Evolutionary conservation across 2,329 filamentous ascomycete genomes (phyloP), one percentile per base, ranked within the genome.

Genomic region (Fusarium gaditjirri): DNA sequence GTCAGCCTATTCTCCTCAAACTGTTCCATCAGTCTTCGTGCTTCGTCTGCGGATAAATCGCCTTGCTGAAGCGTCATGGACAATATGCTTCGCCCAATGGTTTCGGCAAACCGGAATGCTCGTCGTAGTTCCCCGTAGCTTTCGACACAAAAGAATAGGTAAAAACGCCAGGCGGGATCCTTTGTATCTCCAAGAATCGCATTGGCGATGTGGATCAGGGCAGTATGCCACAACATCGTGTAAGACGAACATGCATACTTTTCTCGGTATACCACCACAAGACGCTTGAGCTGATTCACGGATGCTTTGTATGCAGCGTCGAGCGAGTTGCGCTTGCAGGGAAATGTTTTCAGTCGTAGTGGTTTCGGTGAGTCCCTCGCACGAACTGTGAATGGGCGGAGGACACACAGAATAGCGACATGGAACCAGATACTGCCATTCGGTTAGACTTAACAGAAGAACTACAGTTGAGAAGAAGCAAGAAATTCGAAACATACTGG

Each of bases 351-450:
- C 33, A 71, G 38, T 7, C 43, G 56, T 3, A 57, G 25, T 12
- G 55, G 55, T n/a, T 68, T 65, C 29, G 14, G 14, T 4, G 47
- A 35, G 25, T 38, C 23, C 23, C 25, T 58, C 23, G 52, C 70
- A 33, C 38, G 54, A 43, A 55, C 36, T 9, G 71, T 52, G 47
- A 77, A 76, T 12, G 75, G 75, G 4, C 74, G 71, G n/a, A 82
- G 79, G 13, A 84, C 78, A 27, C 81, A 78, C 8, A 84, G 78
- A 21, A 84, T 75, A 16, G 77, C 79, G 13, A 78, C 77, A 42
- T 84, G 82, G 10, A 83, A 71, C 81, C 81, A 84, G n/a, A 84
- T 80, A 56, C 82, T 84, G 31, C n/a, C n/a, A n/a, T 29, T 19
- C 35, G 19, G 10, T 68, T 19, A 71, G 61, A 25, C 17, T 6